Conservation (phyloP, 164 flowering plant genomes). For the Liquidambar formosana region DNA sequence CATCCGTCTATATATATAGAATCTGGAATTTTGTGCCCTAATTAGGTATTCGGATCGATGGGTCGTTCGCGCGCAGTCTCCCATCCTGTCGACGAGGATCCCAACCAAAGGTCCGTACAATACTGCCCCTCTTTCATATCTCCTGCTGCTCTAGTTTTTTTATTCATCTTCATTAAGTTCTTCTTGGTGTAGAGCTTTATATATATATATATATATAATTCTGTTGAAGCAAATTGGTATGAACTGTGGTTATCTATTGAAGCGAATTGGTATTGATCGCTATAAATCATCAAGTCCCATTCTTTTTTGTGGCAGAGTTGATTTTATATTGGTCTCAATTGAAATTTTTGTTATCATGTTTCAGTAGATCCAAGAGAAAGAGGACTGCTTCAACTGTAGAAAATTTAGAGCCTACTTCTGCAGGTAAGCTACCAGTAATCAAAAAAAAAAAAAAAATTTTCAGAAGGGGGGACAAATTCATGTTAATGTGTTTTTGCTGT, state of each 20-base stretch:
- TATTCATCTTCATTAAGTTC: background rate
- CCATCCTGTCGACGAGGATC: slow-evolving; percentile 31
- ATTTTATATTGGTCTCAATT: background rate
- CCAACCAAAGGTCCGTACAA: slow-evolving; percentile 29
- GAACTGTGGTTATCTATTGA: no score
- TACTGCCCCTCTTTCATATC: background rate
- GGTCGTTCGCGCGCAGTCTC: slow-evolving; percentile 39
- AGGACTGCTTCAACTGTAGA: slow-evolving; percentile 35
- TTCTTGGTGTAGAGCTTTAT: no score
- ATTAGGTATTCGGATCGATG: slow-evolving; percentile 18
- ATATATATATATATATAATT: background rate
- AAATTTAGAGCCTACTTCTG: slow-evolving; percentile 27
- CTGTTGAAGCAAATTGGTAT: no score
- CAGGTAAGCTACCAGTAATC: slow-evolving; percentile 22
- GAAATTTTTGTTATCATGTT: background rate
- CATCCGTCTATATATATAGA: no score
- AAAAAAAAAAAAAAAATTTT: no score
- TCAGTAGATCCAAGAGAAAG: slow-evolving; percentile 48
- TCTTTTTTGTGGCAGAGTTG: background rate
- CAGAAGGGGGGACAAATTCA: background rate
- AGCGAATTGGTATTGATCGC: no score
- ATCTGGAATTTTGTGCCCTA: background rate
- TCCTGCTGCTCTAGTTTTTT: background rate
- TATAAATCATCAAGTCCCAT: background rate
- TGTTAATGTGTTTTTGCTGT: no score